phyloP scores from a whole-genome alignment of 2,329 filamentous ascomycete species.

The Xylaria sp. region DNA sequence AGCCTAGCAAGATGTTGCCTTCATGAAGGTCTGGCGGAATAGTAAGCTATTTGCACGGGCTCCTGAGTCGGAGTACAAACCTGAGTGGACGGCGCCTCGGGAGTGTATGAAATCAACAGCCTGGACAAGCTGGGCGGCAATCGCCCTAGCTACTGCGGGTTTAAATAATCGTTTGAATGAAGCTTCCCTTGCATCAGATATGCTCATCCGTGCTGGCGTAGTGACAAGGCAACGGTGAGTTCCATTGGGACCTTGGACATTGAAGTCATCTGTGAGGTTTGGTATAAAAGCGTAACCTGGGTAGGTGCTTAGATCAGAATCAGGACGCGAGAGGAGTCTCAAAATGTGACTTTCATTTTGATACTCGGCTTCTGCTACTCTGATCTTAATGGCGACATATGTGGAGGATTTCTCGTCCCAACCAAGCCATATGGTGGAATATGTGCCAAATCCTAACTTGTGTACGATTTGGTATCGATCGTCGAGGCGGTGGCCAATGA shows the following conservation, averaged over 20 bases:
- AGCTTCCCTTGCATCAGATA: neutral
- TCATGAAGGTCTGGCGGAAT: neutral
- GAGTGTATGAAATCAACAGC: neutral
- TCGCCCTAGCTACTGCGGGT: neutral
- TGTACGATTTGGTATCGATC: slow-evolving; percentile 9
- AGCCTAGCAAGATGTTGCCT: neutral
- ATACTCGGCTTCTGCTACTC: neutral
- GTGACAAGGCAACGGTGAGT: neutral
- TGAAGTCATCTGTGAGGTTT: neutral
- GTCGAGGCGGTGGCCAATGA: slow-evolving; percentile 5
- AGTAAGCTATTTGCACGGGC: too few relatives aligned
- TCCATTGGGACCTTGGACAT: neutral
- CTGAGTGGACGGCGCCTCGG: neutral
- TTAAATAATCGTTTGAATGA: neutral
- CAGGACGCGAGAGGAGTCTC: neutral
- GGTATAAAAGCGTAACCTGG: neutral
- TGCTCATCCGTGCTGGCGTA: neutral
- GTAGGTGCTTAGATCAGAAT: neutral
- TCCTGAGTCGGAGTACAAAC: too few relatives aligned
- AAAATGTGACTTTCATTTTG: neutral
- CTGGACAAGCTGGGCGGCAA: neutral
- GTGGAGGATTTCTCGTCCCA: neutral
- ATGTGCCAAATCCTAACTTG: slow-evolving; percentile 2
- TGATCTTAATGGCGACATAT: slow-evolving; percentile 9
- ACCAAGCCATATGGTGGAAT: slow-evolving; percentile 5